A percentile compares a stretch with the other conserved stretches of the same genome.
Conservation (phyloP, 257 asterid genomes). For the Solanum paucissectum region DNA sequence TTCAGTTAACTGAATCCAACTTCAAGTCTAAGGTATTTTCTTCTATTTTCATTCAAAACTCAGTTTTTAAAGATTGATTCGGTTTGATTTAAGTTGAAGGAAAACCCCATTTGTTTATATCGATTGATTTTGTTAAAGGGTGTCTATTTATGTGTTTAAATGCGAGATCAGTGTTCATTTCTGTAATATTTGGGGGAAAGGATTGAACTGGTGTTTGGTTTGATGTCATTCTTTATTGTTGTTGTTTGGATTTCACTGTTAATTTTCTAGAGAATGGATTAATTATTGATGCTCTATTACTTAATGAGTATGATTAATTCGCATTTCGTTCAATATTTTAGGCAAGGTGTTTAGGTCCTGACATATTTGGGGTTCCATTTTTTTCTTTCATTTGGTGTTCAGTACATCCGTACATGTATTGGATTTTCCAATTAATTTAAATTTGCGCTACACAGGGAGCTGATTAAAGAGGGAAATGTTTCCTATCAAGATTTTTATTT, state of each 20-base stretch:
- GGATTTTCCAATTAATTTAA: neutral
- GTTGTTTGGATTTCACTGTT: neutral
- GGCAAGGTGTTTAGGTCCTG: neutral
- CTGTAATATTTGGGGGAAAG: neutral
- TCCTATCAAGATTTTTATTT: neutral
- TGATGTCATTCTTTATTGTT: neutral
- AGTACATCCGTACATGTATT: neutral
- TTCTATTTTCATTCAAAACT: neutral
- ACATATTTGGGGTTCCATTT: neutral
- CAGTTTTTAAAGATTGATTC: neutral
- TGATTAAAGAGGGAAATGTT: neutral
- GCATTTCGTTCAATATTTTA: neutral
- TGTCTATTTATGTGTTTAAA: neutral
- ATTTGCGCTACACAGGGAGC: neutral
- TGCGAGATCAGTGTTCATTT: neutral
- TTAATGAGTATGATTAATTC: neutral
- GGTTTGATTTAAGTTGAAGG: neutral
- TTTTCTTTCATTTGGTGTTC: neutral
- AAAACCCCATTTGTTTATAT: neutral
- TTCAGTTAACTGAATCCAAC: conserved; percentile 80
- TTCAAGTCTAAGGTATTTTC: conserved; percentile 78
- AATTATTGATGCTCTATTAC: neutral
- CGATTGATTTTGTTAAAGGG: neutral
- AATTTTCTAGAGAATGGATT: neutral
- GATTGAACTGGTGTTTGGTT: neutral